Percentiles rank a stretch among this genome's conserved stretches.
Evolutionary conservation across 352 stramenopile species (phyloP).

Genomic region (Globisporangium abappressorium): DNA sequence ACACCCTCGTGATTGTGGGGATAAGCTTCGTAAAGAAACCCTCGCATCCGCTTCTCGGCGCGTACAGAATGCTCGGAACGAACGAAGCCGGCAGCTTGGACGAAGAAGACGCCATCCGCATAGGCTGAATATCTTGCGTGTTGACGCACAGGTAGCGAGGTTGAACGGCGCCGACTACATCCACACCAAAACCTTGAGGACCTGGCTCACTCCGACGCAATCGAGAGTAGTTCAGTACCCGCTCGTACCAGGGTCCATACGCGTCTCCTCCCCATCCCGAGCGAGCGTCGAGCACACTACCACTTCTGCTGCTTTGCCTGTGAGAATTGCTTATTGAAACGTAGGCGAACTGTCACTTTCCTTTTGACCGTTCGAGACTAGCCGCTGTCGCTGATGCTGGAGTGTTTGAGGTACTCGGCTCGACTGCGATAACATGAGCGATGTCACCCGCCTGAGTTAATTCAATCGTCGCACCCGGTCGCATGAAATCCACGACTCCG

Average conservation of each 20-base stretch:
- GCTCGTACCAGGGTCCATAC: slow-evolving; percentile 8
- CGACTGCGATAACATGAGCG: slow-evolving; percentile 26
- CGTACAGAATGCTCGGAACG: slow-evolving; percentile 10
- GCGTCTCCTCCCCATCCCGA: not conserved
- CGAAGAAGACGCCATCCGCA: not conserved
- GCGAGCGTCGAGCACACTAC: not conserved
- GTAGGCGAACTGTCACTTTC: slow-evolving; percentile 8
- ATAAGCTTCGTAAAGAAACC: not conserved
- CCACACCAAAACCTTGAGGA: not conserved
- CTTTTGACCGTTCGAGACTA: not conserved
- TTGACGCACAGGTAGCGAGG: slow-evolving; percentile 16
- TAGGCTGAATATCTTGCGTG: slow-evolving; percentile 16
- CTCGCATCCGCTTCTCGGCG: not conserved
- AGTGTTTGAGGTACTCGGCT: not conserved
- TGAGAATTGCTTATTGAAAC: not conserved
- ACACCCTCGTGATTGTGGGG: not conserved
- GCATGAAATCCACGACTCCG: slow-evolving; percentile 37
- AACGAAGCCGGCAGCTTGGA: not conserved
- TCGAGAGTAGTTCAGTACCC: not conserved
- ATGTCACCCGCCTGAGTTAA: slow-evolving; percentile 27
- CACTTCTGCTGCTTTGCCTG: not conserved
- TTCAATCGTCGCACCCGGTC: slow-evolving; percentile 29
- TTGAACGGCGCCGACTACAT: not conserved
- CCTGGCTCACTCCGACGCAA: not conserved
- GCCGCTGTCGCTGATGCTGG: not conserved